These are phyloP conservation scores for Xylaria longipes DNA, from an alignment of 495 filamentous ascomycete species.

Conservation along the genomic window DNA sequence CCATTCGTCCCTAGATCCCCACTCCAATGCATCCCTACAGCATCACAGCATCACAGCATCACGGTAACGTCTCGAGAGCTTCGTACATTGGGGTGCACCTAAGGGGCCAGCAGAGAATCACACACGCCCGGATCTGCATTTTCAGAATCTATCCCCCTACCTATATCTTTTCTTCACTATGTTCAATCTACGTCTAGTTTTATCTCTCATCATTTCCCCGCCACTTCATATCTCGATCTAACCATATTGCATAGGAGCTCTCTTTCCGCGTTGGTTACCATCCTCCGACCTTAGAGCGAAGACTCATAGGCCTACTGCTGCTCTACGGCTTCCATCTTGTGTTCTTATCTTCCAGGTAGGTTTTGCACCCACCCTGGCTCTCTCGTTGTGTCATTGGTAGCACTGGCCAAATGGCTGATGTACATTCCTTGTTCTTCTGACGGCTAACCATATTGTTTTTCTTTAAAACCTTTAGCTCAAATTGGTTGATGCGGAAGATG, in stretches of 20 bases:
- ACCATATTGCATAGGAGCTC: not conserved
- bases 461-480: not conserved
- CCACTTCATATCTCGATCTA: not conserved
- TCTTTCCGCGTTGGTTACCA: not conserved
- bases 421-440: not conserved
- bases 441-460: not conserved
- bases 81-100: not conserved
- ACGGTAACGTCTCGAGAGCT: not conserved
- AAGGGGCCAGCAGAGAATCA: not conserved
- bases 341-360: not conserved
- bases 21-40: not conserved
- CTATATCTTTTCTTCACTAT: not conserved
- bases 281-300: not conserved
- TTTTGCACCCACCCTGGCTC: not conserved
- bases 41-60: not conserved
- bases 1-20: not conserved
- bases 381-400: not conserved
- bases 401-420: not conserved
- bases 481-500: not conserved
- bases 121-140: not conserved
- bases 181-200: not conserved
- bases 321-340: not conserved
- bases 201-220: not conserved
- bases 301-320: not conserved
- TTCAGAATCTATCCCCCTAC: not conserved